Evolutionary conservation across 2,329 filamentous ascomycete species (phyloP).

Genomic region (Emmonsiellopsis sp.): DNA sequence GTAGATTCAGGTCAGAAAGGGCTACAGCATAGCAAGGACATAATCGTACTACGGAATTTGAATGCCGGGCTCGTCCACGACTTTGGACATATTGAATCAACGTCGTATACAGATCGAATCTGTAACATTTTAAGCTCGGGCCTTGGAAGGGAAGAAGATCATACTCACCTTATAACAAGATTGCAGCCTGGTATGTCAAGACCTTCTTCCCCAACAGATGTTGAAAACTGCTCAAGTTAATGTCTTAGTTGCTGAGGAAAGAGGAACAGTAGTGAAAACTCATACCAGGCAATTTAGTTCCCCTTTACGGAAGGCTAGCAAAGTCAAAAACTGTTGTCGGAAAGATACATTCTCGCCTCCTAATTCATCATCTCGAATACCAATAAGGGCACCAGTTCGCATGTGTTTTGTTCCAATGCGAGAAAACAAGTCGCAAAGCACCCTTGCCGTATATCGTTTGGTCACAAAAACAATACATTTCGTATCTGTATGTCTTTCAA

Average conservation of each 20-base stretch:
- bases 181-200: conserved; percentile 60
- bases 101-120: conserved; percentile 82
- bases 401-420: conserved; percentile 51
- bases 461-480: conserved; percentile 86
- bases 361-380: conserved; percentile 40
- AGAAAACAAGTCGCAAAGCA: conserved; percentile 61
- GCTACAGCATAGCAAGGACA: background rate
- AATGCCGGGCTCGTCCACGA: conserved; percentile 71
- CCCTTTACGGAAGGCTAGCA: conserved; percentile 55
- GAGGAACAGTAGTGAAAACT: background rate
- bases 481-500: conserved; percentile 46
- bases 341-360: conserved; percentile 58
- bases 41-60: conserved; percentile 50
- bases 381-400: conserved; percentile 56
- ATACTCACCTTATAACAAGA: conserved; percentile 44
- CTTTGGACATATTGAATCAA: conserved; percentile 96
- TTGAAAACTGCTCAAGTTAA: conserved; percentile 43
- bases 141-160: background rate
- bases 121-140: conserved; percentile 29
- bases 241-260: background rate
- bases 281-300: conserved; percentile 47
- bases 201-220: conserved; percentile 57
- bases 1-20: conserved; percentile 4
- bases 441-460: conserved; percentile 64
- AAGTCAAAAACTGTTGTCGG: conserved; percentile 62